Evolutionary conservation across 1,284 basidiomycete species (phyloP).

Genomic region (Meripilus lineatus): DNA sequence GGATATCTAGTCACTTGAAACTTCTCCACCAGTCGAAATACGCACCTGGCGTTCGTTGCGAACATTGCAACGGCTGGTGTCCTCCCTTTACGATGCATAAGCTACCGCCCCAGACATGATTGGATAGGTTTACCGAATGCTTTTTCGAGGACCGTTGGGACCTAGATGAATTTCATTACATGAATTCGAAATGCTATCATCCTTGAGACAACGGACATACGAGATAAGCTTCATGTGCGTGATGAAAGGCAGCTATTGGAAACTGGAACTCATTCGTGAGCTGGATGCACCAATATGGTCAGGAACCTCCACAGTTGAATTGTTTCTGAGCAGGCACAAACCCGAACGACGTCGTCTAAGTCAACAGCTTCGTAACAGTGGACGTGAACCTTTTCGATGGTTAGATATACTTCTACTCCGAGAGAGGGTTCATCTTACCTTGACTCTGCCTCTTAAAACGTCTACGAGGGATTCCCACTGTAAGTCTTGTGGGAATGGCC

Average conservation of each 20-base stretch:
- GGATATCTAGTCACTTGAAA: slow-evolving; percentile 4
- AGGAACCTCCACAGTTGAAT: background rate
- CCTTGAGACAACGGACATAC: slow-evolving; percentile 13
- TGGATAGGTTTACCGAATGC: slow-evolving; percentile 42
- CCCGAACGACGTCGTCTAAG: slow-evolving; percentile 65
- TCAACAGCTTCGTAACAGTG: slow-evolving; percentile 84
- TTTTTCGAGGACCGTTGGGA: slow-evolving; percentile 48
- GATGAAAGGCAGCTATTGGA: slow-evolving; percentile 48
- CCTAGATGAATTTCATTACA: background rate
- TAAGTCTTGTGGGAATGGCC: slow-evolving; percentile 67
- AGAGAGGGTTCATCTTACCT: slow-evolving; percentile 45
- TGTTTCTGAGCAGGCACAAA: slow-evolving; percentile 22
- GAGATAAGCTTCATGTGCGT: slow-evolving; percentile 55
- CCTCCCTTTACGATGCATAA: slow-evolving; percentile 22
- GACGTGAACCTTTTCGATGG: slow-evolving; percentile 51
- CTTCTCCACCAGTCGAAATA: background rate
- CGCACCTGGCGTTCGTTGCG: slow-evolving; percentile 38
- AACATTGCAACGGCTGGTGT: slow-evolving; percentile 55
- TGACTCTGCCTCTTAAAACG: slow-evolving; percentile 70
- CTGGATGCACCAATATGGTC: background rate
- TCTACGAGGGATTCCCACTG: slow-evolving; percentile 83
- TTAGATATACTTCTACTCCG: no score
- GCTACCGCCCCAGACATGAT: background rate
- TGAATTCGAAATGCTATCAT: background rate
- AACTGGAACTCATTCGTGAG: slow-evolving; percentile 38